Percentiles rank a stretch among this genome's conserved stretches.
These are phyloP conservation scores for Sparassis latifolia DNA, from an alignment of 1,284 basidiomycete genomes.

Conservation along the genomic window DNA sequence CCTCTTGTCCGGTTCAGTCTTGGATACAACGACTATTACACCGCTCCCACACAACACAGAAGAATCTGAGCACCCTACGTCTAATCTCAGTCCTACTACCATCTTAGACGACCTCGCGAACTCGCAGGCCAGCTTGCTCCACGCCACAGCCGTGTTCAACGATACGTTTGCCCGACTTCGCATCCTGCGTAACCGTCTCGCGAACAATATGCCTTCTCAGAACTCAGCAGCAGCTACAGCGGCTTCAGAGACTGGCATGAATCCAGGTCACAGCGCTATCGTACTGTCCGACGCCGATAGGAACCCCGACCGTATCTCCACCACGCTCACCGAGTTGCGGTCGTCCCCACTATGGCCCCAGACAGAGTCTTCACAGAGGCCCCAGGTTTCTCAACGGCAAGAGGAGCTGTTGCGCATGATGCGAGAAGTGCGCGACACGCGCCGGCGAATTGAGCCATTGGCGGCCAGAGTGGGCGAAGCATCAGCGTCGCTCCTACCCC, in stretches of 20 bases:
- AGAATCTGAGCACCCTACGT: not conserved
- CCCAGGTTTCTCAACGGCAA: not conserved
- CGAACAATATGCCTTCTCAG: slow-evolving; percentile 5
- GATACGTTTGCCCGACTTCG: slow-evolving; percentile 10
- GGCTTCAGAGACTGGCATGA: slow-evolving; percentile 13
- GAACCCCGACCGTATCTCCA: not conserved
- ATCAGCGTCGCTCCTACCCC: not conserved
- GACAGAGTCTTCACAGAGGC: not conserved
- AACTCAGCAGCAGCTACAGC: not conserved
- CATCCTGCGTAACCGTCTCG: slow-evolving; percentile 5
- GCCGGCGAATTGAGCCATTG: not conserved
- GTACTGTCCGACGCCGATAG: slow-evolving; percentile 16
- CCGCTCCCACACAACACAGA: not conserved
- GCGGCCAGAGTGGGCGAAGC: not conserved
- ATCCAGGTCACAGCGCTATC: slow-evolving; percentile 23
- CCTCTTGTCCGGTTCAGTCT: not conserved
- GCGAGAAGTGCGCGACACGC: slow-evolving; percentile 4
- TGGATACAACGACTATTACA: not conserved
- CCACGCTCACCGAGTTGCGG: not conserved
- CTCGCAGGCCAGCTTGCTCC: slow-evolving; percentile 11
- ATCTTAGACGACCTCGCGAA: slow-evolving; percentile 4
- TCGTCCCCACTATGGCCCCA: not conserved
- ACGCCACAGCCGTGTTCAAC: slow-evolving; percentile 9
- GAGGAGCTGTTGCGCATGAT: not conserved
- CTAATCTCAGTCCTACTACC: slow-evolving; percentile 1